Evolutionary conservation across 345 rosid species (phyloP), one percentile per base, ranked within the genome.

Genomic region (Passiflora organensis): DNA sequence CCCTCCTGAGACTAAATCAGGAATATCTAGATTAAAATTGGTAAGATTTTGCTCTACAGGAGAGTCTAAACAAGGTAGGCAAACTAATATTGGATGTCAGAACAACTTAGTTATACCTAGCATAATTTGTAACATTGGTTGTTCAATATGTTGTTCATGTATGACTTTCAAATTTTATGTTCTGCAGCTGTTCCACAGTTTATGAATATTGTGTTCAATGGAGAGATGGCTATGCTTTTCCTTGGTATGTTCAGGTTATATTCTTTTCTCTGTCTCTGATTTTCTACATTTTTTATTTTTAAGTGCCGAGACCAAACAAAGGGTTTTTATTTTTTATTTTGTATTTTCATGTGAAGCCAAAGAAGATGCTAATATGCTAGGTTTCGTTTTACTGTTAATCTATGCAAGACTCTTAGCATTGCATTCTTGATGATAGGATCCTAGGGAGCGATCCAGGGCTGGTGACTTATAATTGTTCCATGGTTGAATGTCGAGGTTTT

Each of bases 381-480:
- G n/a, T 53, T 36, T 46, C 14, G n/a, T n/a, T 69, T 53, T 48
- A 10, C 32, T 37, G 13, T 5, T 54, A 15, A 13, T 58, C 32
- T 32, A 14, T 58, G 11, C 20, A 22, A 46, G 19, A 32, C n/a
- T 21, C 55, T 61, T 15, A 66, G 45, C 9, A 25, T 48, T n/a
- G 43, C 39, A 19, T 58, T 36, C 32, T 53, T 52, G 25, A 17
- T 62, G 50, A 16, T 74, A 84, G 87, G 48, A 79, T 84, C 32
- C 55, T 79, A 32, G 63, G 65, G 36, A 79, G 68, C 41, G 77
- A 84, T 73, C 91, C 87, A 13, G 81, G 91, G 69, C 34, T 60
- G 3, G 71, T 71, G 48, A 34, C 59, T n/a, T 6, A 43, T 19
- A 67, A 53, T 51, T 59, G 76, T 65, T 54, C 67, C 18, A 6